These are phyloP conservation scores for Pseudocercospora fijiensis DNA, from an alignment of 2,329 filamentous ascomycete genomes.

Conservation along the genomic window DNA sequence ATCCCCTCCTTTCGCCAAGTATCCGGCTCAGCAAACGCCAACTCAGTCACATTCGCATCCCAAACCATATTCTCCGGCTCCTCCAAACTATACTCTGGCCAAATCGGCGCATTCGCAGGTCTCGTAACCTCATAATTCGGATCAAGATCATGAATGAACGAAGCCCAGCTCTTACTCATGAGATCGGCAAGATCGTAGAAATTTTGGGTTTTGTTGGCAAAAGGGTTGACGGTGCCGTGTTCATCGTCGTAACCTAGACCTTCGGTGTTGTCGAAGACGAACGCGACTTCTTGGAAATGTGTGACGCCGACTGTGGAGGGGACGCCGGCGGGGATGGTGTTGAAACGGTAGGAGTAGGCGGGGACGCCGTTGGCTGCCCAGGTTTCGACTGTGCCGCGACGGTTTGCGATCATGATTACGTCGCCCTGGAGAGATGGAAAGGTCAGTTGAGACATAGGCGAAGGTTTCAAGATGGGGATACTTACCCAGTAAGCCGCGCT, in stretches of 20 bases:
- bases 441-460: not conserved
- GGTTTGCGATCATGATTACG: conserved; percentile 55
- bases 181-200: conserved; percentile 44
- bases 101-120: conserved; percentile 29
- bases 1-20: conserved; percentile 49
- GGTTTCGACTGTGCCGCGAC: conserved; percentile 53
- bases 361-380: conserved; percentile 52
- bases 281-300: conserved; percentile 53
- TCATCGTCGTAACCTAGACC: conserved; percentile 44
- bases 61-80: conserved; percentile 47
- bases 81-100: conserved; percentile 44
- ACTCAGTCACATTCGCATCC: conserved; percentile 44
- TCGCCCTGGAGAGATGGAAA: conserved; percentile 50
- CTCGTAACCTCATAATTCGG: conserved; percentile 35
- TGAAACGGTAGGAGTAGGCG: conserved; percentile 64
- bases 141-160: conserved; percentile 46
- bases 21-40: conserved; percentile 43
- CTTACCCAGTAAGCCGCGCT: conserved; percentile 49
- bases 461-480: not conserved
- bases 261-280: conserved; percentile 48
- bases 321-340: conserved; percentile 52
- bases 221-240: conserved; percentile 37
- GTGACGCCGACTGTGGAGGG: conserved; percentile 47
- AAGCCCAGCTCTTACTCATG: conserved; percentile 49
- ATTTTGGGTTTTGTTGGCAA: conserved; percentile 38